Evolutionary conservation across 2,329 filamentous ascomycete genomes (phyloP), one percentile per base, ranked within the genome.

Genomic region (Pseudogymnoascus sp.): DNA sequence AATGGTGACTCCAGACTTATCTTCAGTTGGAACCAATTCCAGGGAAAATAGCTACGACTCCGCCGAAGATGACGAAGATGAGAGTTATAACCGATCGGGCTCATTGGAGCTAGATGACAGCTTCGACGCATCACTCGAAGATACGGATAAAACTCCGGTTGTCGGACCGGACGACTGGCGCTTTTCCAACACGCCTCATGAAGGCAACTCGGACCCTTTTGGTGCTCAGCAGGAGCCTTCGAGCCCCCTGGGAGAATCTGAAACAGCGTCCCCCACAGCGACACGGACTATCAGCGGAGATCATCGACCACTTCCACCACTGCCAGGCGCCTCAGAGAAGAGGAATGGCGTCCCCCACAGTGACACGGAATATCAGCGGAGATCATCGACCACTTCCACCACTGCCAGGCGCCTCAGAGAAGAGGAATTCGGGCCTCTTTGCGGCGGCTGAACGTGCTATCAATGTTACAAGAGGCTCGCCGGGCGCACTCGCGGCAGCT

Each of bases 151-250:
- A 80, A 97, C 94, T 0, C 94, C 94, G 0, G 94, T 99, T 10
- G 93, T 99, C n/a, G 84, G 95, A 21, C 94, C 94, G 0, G 94
- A 97, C 70, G 92, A 97, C 73, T 99, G 94, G 94, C 86, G 90
- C 66, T 90, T 92, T 77, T 77, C 90, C 77, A 73, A 86, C 80
- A 69, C 84, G 61, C 69, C 72, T 49, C 33, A 55, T 19, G 65
- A 71, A 38, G 66, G 67, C 62, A 60, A 64, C 39, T 38, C 58
- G 5, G 58, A 60, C 11, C 35, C 21, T 19, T 65, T 67, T 61
- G 68, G 68, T 43, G 61, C 66, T 16, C 66, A 67, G 60, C 67
- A 65, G 6, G 70, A 67, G 37, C 62, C 61, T 45, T 83, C 81
- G 64, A 91, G 87, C 70, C 87, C 89, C 1, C 84, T 83, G 77